Evolutionary conservation across 2,329 filamentous ascomycete genomes (phyloP), one percentile per base, ranked within the genome.

Genomic region (Sordariomycetes sp.): DNA sequence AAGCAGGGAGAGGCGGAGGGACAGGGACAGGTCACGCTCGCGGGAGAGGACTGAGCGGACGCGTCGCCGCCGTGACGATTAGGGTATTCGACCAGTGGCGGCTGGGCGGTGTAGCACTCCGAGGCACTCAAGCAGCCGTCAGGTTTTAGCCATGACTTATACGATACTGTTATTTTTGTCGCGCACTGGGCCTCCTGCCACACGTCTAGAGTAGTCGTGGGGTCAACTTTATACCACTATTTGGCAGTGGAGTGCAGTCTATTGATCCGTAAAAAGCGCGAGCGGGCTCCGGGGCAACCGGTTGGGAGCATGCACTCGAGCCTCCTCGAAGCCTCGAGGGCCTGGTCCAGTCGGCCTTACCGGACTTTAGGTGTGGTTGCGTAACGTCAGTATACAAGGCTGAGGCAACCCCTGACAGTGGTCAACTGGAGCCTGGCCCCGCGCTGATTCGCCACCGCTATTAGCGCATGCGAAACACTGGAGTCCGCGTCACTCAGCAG

Each of bases 1-100:
- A 57, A 61, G 48, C 34, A 25, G 34, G n/a, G 57, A 48, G 20
- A 18, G 52, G 18, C 51, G 57, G 20, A 40, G 55, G 32, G 48
- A 57, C 20, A 40, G 55, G 32, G 34, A 57, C 16, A 40, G 48
- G 28, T 40, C 46, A 16, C 32, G 34, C 20, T 25, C 25, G 10
- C 46, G 37, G 14, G 50, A 46, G 20, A 24, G 14, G 22, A 14
- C 37, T 3, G 37, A 46, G 40, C 16, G 43, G 34, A n/a, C 51
- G 14, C 28, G 32, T n/a, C 51, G 51, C 25, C 51, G 51, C 20
- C 51, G 51, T 8, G 51, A 53, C 12, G 51, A 32, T 2, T 53
- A 53, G 48, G 24, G 8, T 32, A n/a, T 18, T 2, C 2, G 40
- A 46, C 40, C 18, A 18, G 40, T 8, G 6, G 18, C 7, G 16